Conservation (phyloP, 257 asterid species). For the Forsythia suspensa region DNA sequence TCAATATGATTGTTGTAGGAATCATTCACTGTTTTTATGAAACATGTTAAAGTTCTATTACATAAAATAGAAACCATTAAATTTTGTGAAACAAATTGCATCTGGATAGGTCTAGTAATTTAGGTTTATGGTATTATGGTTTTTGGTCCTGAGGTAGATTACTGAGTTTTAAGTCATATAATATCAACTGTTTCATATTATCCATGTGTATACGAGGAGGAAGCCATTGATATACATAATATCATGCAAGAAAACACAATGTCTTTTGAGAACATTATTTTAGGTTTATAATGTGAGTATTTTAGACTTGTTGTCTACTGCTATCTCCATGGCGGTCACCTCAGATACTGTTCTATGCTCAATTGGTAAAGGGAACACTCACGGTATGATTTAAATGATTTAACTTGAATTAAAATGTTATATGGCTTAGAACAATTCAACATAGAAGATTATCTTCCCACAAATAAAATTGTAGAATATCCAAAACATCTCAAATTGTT, state of each 20-base stretch:
- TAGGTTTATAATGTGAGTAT: background rate
- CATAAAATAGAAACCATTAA: background rate
- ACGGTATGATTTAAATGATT: background rate
- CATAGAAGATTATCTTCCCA: background rate
- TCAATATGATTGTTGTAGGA: background rate
- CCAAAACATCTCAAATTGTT: background rate
- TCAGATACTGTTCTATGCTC: background rate
- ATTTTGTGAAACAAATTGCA: background rate
- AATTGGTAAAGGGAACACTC: background rate
- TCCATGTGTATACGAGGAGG: background rate
- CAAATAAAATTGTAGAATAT: background rate
- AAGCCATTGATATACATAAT: background rate
- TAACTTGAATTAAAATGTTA: background rate
- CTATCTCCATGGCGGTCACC: background rate
- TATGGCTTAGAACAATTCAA: background rate
- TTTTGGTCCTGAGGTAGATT: background rate
- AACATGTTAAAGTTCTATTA: background rate
- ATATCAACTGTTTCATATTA: background rate
- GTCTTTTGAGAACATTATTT: background rate
- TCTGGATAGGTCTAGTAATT: background rate
- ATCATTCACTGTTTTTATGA: background rate
- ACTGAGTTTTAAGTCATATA: background rate
- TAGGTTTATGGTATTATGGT: background rate
- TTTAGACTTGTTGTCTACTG: background rate
- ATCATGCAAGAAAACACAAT: background rate